Base-by-base conservation (phyloP, 805 yeast genomes). In the Suhomyces vadensis region DNA sequence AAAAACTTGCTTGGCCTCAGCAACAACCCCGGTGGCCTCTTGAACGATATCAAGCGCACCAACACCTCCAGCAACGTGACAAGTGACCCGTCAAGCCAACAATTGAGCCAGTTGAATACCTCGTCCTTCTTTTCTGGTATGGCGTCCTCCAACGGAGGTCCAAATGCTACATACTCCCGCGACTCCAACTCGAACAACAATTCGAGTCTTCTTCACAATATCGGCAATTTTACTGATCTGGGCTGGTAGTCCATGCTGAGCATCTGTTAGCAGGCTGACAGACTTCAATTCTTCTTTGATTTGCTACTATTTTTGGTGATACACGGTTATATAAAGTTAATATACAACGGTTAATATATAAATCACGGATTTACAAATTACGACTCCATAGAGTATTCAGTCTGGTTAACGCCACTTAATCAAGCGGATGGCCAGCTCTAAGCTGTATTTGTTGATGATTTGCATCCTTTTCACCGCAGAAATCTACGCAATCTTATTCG, bases 211-310 rank as follows among this genome's bases (percentile, higher is more conserved):
- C 43, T 49, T 24, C 47, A 50, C 31, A 46, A 50, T 37, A 37
- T 52, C 20, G 43, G 41, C 26, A 42, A 40, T 27, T 43, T 52
- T 37, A 42, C 27, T 33, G 56, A 52, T 38, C 11, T 48, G 3
- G 52, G 50, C 6, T 52, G 55, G 55, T 51, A 35, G 14, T 47
- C 44, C 11, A n/a, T n/a, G n/a, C n/a, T n/a, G n/a, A n/a, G n/a
- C n/a, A n/a, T 42, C 26, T 20, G 35, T 52, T 17, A 16, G 35
- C 16, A 40, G 33, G 33, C 33, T 29, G 14, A 14, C 33, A 29
- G 33, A 11, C 9, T 23, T n/a, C 19, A 8, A 16, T 23, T 36
- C 39, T 36, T 36, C 6, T 10, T 10, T 35, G 37, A n/a, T n/a
- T n/a, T n/a, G n/a, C n/a, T n/a, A n/a, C n/a, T n/a, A n/a, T n/a